A percentile compares a stretch with the other conserved stretches of the same genome.
Conservation (phyloP, 139 green algal species). For the Ettlia oleoabundans region DNA sequence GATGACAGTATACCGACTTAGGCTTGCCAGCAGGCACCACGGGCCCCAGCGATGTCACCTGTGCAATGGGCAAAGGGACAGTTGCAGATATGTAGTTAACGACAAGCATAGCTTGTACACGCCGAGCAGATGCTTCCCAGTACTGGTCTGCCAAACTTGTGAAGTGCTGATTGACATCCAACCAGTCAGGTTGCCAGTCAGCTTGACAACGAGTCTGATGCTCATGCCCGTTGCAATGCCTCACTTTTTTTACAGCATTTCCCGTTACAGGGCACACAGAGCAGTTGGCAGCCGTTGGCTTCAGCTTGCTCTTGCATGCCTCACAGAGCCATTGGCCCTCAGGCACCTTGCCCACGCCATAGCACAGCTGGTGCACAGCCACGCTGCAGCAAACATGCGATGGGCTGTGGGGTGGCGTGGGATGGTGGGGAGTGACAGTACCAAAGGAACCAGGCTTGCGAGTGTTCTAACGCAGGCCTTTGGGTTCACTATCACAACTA, state of each 20-base stretch:
- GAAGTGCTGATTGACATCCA: too few species aligned
- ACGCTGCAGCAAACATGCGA: constrained; percentile 44
- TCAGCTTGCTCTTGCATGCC: constrained; percentile 38
- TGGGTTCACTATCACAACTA: too few species aligned
- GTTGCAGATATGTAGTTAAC: too few species aligned
- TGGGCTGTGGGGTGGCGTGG: too few species aligned
- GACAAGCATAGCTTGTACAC: too few species aligned
- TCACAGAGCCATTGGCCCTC: constrained; percentile 51
- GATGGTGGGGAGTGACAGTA: too few species aligned
- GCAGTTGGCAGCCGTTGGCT: constrained; percentile 33
- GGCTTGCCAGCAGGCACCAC: constrained; percentile 14
- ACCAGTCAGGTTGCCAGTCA: too few species aligned
- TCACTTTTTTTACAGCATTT: constrained; percentile 38
- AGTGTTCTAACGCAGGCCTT: too few species aligned
- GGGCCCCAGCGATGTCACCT: constrained; percentile 30
- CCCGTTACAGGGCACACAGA: constrained; percentile 45
- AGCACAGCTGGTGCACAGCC: constrained; percentile 53
- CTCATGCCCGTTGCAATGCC: neutral
- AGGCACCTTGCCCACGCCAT: constrained; percentile 43
- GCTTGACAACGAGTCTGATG: too few species aligned
- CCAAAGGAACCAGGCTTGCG: too few species aligned
- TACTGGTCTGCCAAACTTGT: too few species aligned
- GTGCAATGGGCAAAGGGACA: neutral
- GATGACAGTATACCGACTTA: constrained; percentile 37
- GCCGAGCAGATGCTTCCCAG: too few species aligned